Evolutionary conservation across 2,329 filamentous ascomycete species (phyloP), one percentile per base, ranked within the genome.

Genomic region (Paecilomyces sp.): DNA sequence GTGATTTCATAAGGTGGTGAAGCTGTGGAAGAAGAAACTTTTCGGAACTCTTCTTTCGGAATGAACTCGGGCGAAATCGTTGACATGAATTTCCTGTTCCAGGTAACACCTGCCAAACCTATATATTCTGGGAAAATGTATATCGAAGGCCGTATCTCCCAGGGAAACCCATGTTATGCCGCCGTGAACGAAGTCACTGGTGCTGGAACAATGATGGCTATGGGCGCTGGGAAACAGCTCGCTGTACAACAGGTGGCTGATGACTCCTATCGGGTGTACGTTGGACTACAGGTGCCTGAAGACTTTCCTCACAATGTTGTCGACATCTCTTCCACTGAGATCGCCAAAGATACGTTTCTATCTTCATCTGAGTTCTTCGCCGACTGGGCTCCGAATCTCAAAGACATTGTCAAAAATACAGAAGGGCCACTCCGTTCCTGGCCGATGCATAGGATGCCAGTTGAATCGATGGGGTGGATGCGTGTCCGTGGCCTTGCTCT

Each of bases 1-100:
- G 36, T 18, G 64, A 66, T 15, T 57, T 59, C 7, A n/a, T 18
- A 24, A 22, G 22, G 22, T 56, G 60, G 52, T 61, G 41, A 60
- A 28, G 36, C 67, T 67, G 9, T 8, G 41, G 1, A 68, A 67
- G 51, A 55, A 62, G 7, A 65, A 68, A 5, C 33, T 62, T 18
- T 41, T 34, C 24, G 61, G 60, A 47, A n/a, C 2, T 2, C 36
- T 3, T n/a, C 36, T 18, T 8, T 47, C 7, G 4, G 15, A 47
- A 0, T 22, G 15, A 18, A n/a, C 18, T 47, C 7, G 36, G 36
- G 18, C 4, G 3, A 47, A 47, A 22, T 47, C 8, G 36, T 15
- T 47, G 2, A 47, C 13, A 41, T 8, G 7, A 11, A 33, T 33
- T 11, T 1, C 15, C 15, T 22, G 15, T 47, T 4, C 36, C 6